These are phyloP conservation scores for Talaromyces sp. DNA, from an alignment of 2,329 filamentous ascomycete species.

Conservation along the genomic window DNA sequence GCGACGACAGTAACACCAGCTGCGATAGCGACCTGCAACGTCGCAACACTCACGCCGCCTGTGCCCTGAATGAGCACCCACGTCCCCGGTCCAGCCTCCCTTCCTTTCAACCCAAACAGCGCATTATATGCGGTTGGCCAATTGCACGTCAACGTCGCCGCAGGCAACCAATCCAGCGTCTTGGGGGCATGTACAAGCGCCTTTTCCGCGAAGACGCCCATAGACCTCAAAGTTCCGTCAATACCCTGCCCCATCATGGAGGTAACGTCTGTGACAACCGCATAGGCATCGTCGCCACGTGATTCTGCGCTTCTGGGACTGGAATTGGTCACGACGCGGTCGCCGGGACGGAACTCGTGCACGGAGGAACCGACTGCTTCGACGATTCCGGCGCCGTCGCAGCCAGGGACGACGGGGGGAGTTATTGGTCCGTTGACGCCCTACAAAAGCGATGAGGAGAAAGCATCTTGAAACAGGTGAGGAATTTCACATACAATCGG, in stretches of 20 bases:
- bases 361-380: slow-evolving; percentile 54
- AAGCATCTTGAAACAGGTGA: too few relatives aligned
- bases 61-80: slow-evolving; percentile 56
- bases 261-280: slow-evolving; percentile 10
- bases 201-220: slow-evolving; percentile 47
- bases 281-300: slow-evolving; percentile 37
- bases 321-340: slow-evolving; percentile 13
- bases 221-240: slow-evolving; percentile 48
- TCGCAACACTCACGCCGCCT: slow-evolving; percentile 53
- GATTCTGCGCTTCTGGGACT: slow-evolving; percentile 39
- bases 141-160: slow-evolving; percentile 18
- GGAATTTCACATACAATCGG: neutral
- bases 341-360: slow-evolving; percentile 7
- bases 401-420: slow-evolving; percentile 49
- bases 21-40: slow-evolving; percentile 46
- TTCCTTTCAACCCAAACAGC: slow-evolving; percentile 49
- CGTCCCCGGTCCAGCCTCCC: slow-evolving; percentile 47
- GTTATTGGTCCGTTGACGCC: slow-evolving; percentile 15
- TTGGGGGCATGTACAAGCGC: slow-evolving; percentile 47
- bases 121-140: slow-evolving; percentile 58
- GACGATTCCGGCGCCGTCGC: slow-evolving; percentile 61
- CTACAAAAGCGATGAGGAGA: neutral
- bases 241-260: slow-evolving; percentile 41
- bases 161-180: slow-evolving; percentile 42
- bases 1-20: slow-evolving; percentile 50